Percentiles rank a stretch among this genome's conserved stretches.
phyloP scores from a whole-genome alignment of 495 filamentous ascomycete genomes.

The Pyrenula aspistea region DNA sequence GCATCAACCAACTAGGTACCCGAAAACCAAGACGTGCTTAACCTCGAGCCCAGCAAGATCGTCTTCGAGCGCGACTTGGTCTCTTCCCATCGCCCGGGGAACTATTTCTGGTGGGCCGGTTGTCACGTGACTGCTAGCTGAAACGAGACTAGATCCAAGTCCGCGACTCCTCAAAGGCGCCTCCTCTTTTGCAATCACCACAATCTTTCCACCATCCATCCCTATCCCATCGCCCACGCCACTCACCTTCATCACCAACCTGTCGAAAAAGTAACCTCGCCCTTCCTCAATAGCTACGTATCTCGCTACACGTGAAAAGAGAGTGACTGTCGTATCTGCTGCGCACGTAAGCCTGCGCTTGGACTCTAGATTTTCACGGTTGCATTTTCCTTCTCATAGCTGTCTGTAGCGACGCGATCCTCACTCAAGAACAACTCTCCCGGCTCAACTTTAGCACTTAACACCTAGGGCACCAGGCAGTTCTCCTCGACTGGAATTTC shows the following conservation, averaged over 20 bases:
- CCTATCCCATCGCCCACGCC: background rate
- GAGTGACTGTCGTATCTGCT: background rate
- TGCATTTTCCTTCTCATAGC: slow-evolving; percentile 13
- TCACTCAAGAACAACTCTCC: slow-evolving; percentile 7
- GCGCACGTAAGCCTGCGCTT: slow-evolving; percentile 1
- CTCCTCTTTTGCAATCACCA: slow-evolving; percentile 1
- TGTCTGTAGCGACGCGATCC: slow-evolving; percentile 31
- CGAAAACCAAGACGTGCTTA: too few species aligned
- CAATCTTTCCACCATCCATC: slow-evolving; percentile 1
- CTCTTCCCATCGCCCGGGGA: too few species aligned
- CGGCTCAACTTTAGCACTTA: background rate
- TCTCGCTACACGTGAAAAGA: background rate
- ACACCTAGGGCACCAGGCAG: background rate
- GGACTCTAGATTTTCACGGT: slow-evolving; percentile 1
- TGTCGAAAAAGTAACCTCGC: background rate
- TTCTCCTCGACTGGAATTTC: background rate
- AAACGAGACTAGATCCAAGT: background rate
- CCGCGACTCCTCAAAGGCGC: background rate
- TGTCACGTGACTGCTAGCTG: background rate
- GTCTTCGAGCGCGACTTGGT: too few species aligned
- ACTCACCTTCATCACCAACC: slow-evolving; percentile 1
- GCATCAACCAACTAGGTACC: too few species aligned
- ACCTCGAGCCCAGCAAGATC: too few species aligned
- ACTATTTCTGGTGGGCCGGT: too few species aligned
- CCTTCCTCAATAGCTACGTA: background rate